These are phyloP conservation scores for Schwanniomyces vanrijiae DNA, from an alignment of 805 yeast genomes.

Conservation along the genomic window DNA sequence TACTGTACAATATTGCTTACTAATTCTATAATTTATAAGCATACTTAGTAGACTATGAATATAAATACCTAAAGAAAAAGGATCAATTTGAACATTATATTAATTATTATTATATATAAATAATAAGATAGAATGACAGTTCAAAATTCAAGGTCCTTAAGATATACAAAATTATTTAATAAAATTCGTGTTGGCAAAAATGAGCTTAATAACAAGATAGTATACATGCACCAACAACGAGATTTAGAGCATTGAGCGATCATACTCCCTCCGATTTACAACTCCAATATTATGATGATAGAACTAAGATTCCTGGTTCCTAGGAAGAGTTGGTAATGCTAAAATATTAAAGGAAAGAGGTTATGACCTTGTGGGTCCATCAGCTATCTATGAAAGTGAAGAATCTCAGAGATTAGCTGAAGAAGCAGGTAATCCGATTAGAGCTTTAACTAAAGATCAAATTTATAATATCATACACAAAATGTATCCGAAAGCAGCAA, in stretches of 20 bases:
- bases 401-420: conserved; percentile 13
- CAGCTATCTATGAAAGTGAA: conserved; percentile 14
- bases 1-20: too few species aligned
- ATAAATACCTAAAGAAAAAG: too few species aligned
- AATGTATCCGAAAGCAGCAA: conserved; percentile 26
- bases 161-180: conserved; percentile 21
- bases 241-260: conserved; percentile 20
- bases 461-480: conserved; percentile 17
- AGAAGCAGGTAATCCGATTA: conserved; percentile 16
- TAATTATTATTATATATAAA: too few species aligned
- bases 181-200: conserved; percentile 35
- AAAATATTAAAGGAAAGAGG: conserved; percentile 21
- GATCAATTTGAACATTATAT: too few species aligned
- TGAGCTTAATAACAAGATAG: conserved; percentile 20
- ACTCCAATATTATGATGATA: conserved; percentile 27
- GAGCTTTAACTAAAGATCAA: conserved; percentile 20
- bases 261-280: conserved; percentile 28
- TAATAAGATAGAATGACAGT: conserved; percentile 20
- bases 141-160: conserved; percentile 12
- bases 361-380: conserved; percentile 15
- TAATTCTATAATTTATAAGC: too few species aligned
- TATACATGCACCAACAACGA: conserved; percentile 27
- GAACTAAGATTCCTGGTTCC: conserved; percentile 49
- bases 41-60: too few species aligned
- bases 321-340: conserved; percentile 44